A percentile compares a stretch with the other conserved stretches of the same genome.
Conservation (phyloP, 805 yeast genomes). For the Myxozyma kluyveri region DNA sequence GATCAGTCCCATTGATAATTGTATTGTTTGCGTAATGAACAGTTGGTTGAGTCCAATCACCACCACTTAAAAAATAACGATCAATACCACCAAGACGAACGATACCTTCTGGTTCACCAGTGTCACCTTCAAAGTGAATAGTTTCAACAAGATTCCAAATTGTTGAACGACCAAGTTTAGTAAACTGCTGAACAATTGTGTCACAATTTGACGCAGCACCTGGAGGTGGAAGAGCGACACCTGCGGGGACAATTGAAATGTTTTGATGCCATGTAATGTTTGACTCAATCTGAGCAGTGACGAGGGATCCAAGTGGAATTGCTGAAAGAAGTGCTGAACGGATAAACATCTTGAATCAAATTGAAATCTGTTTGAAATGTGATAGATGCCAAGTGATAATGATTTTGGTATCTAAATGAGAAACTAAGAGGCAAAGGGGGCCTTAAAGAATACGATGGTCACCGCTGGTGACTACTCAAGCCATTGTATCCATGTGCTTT, state of each 20-base stretch:
- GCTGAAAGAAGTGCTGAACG: too few relatives aligned
- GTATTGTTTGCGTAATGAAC: constrained; percentile 6
- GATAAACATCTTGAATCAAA: too few relatives aligned
- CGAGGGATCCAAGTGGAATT: too few relatives aligned
- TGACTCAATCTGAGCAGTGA: background rate
- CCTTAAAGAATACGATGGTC: too few relatives aligned
- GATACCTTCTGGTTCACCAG: constrained; percentile 17
- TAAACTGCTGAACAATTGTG: constrained; percentile 4
- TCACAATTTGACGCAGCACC: constrained; percentile 12
- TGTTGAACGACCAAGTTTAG: constrained; percentile 13
- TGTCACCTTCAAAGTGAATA: constrained; percentile 16
- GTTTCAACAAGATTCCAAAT: constrained; percentile 19
- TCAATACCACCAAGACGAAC: constrained; percentile 11
- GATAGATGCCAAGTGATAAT: too few relatives aligned
- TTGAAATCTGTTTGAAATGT: too few relatives aligned
- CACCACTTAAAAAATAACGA: constrained; percentile 10
- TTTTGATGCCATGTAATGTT: background rate
- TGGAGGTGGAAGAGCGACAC: constrained; percentile 10
- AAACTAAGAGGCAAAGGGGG: too few relatives aligned
- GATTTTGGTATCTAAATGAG: too few relatives aligned
- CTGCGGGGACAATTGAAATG: too few relatives aligned
- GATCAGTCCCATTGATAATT: constrained; percentile 18
- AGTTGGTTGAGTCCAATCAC: constrained; percentile 5
- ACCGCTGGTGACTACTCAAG: too few relatives aligned
- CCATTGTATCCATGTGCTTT: too few relatives aligned